Percentiles rank a stretch among this genome's conserved stretches.
Conservation (phyloP, 768 basidiomycete genomes). For the Tylopilus intermedius region DNA sequence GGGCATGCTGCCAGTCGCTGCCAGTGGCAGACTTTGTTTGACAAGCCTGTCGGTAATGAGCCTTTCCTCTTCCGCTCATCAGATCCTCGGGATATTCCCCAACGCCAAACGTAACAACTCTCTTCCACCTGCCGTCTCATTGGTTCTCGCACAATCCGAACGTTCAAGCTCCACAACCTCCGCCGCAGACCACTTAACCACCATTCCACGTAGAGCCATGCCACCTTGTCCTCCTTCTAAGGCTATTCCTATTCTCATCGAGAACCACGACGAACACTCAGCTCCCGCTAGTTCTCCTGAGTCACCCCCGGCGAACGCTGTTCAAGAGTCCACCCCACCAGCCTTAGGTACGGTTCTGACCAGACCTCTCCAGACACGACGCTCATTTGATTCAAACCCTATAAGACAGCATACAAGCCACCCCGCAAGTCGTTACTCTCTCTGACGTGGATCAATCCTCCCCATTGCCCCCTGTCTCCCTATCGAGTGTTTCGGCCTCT, state of each 20-base stretch:
- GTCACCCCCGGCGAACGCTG: constrained; percentile 1
- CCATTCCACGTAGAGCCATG: too few relatives aligned
- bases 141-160: too few relatives aligned
- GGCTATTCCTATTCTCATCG: background rate
- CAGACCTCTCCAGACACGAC: background rate
- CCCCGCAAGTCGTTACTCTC: background rate
- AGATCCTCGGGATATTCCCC: too few relatives aligned
- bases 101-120: too few relatives aligned
- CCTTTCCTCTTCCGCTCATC: too few relatives aligned
- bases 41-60: too few relatives aligned
- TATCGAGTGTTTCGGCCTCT: background rate
- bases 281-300: background rate
- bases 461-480: background rate
- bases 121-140: too few relatives aligned
- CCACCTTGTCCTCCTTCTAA: background rate
- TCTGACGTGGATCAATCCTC: background rate
- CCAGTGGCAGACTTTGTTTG: too few relatives aligned
- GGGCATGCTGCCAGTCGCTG: too few relatives aligned
- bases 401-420: constrained; percentile 1
- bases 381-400: background rate
- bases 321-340: constrained; percentile 2
- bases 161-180: too few relatives aligned
- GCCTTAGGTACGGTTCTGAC: constrained; percentile 15
- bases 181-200: too few relatives aligned
- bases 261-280: background rate